Conservation (phyloP, 768 basidiomycete species). For the Auricularia heimuer region DNA sequence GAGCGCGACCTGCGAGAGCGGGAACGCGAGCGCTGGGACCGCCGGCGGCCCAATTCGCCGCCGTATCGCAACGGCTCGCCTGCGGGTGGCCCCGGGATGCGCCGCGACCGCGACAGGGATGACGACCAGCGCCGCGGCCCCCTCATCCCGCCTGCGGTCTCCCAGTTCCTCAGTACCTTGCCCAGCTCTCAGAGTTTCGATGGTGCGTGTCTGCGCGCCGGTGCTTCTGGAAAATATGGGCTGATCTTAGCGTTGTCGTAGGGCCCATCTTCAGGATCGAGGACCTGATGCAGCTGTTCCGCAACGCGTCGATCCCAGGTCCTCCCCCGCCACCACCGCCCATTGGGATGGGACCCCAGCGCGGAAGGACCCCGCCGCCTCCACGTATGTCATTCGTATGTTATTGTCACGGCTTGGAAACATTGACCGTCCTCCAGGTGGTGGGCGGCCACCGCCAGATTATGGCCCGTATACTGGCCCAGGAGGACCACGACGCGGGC, state of each 20-base stretch:
- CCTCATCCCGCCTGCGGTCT: constrained; percentile 40
- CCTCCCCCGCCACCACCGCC: constrained; percentile 23
- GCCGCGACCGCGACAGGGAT: constrained; percentile 12
- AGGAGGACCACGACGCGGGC: constrained; percentile 30
- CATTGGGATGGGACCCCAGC: constrained; percentile 32
- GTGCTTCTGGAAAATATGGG: constrained; percentile 2
- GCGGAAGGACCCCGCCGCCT: constrained; percentile 39
- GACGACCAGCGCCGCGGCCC: constrained; percentile 28
- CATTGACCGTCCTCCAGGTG: constrained; percentile 19
- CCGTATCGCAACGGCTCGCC: constrained; percentile 13
- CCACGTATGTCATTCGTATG: constrained; percentile 25
- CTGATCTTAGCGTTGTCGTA: constrained; percentile 21
- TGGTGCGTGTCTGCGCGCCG: constrained; percentile 40
- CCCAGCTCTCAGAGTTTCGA: constrained; percentile 70
- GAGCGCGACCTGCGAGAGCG: not conserved
- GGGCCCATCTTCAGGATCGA: constrained; percentile 87
- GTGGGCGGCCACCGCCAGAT: constrained; percentile 72
- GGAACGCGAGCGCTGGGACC: constrained; percentile 15
- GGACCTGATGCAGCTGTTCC: constrained; percentile 78
- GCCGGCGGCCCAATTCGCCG: constrained; percentile 20
- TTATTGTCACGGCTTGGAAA: not conserved
- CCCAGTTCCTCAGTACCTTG: constrained; percentile 78
- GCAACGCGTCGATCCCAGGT: constrained; percentile 72
- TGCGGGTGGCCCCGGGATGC: constrained; percentile 1
- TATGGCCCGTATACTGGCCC: constrained; percentile 85